Base-by-base conservation (phyloP, 345 rosid species). In the Toxicodendron radicans region DNA sequence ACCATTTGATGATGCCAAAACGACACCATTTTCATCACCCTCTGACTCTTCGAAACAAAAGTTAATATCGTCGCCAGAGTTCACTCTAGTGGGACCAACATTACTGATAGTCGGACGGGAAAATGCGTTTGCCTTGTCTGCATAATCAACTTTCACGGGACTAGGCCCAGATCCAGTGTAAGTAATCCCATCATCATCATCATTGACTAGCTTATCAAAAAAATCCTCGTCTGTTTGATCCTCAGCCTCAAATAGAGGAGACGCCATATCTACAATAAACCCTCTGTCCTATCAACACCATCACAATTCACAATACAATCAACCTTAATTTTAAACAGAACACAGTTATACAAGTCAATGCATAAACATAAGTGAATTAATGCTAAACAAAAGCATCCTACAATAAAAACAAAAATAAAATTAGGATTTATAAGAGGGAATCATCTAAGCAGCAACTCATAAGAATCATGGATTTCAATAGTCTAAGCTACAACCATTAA, bases 141-240 rank as follows among this genome's bases (percentile, higher is more conserved):
- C 17, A n/a, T 18, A 32, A 60, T 60, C 75, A 60, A 11, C 43
- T 23, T 41, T 46, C 0, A 23, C 66, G 58, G 27, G 21, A 58
- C 57, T 27, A 45, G 53, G 17, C 5, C 43, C 65, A n/a, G 45
- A 71, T 46, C 65, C 74, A 45, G 12, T 27, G 45, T 30, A n/a
- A 24, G 27, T 10, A 58, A 58, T 59, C 43, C 17, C 74, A 27
- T 45, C 74, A 41, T 70, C 64, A 71, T 90, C 84, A 58, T 92
- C 97, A 45, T 90, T 88, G 48, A 91, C 98, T 77, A 95, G 88
- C 68, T 88, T 90, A 79, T 95, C 97, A 57, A 95, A 95, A 87
- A 95, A 95, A 87, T 93, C 98, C 86, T 89, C 96, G 41, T 95
- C 98, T 60, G 93, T 90, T 84, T 90, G 93, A 90, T 95, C 97